Evolutionary conservation across 768 basidiomycete species (phyloP), one percentile per base, ranked within the genome.

Genomic region (Phlebiopsis flavidoalba): DNA sequence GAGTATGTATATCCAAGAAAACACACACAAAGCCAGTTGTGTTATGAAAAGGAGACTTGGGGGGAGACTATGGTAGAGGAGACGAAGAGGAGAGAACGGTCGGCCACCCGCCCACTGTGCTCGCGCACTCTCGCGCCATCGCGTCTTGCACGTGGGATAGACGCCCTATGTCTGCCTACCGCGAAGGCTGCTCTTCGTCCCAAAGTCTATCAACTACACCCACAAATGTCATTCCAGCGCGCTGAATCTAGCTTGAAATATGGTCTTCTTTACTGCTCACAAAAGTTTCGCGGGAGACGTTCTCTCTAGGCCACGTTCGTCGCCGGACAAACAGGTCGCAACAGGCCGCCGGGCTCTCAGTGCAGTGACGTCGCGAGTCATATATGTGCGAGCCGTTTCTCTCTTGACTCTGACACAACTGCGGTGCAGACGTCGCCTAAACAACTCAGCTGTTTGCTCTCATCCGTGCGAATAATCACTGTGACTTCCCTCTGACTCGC

Each of bases 401-500:
- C 26, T 48, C 57, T 58, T 24, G 31, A 36, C 48, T 46, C 53
- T 47, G 48, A 55, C 51, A 31, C 53, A 47, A 46, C 45, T 51
- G 37, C 36, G 21, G 40, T 45, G 52, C 50, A 53, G 24, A 15
- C 36, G 8, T 43, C 40, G 7, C 36, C 51, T 37, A 36, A n/a
- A 49, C 31, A 19, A 17, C 40, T n/a, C 53, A 33, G 3, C 26
- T 35, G 31, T 26, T 22, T 33, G 49, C 31, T 26, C 26, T 40
- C 60, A 55, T 36, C 53, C 59, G 15, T n/a, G 35, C 31, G 36
- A 37, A 37, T 36, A 11, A 21, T 24, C 33, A 54, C 22, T 24
- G 24, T 60, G 60, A 60, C 60, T 60, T 46, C 47, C n/a, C 14
- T 58, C 57, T 62, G 61, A 62, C 61, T 62, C 61, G 35, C 14